Evolutionary conservation across 768 basidiomycete genomes (phyloP), one percentile per base, ranked within the genome.

Genomic region (Coprinellus aureogranulatus): DNA sequence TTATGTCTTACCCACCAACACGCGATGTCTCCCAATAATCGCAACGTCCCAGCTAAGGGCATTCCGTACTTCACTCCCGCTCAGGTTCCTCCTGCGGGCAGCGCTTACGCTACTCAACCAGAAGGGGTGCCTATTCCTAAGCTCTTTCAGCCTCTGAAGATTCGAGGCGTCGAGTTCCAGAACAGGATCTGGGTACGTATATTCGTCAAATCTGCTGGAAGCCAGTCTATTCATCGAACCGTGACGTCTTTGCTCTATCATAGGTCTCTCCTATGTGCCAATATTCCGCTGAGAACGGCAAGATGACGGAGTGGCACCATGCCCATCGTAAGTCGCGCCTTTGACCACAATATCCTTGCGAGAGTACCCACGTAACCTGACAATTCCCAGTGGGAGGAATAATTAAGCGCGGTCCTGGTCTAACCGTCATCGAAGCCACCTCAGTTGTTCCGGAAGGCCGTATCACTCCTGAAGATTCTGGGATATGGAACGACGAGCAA

Each of bases 401-500:
- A 51, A 64, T 81, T 48, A 77, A 74, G 4, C 80, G 83, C 14
- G 76, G 76, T 3, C 81, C 87, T 0, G 87, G 84, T 0, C 71
- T 84, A 1, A 77, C 85, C 54, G 74, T 84, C 44, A 70, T 88
- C 23, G 90, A 92, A 70, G 88, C 88, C 1, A 83, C 85, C 0
- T 82, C 84, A 9, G 81, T 89, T n/a, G 62, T 74, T 6, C 78
- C 81, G 0, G 77, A 84, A 64, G 84, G 83, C 3, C 77, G 86
- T n/a, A 88, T 88, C 68, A 80, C 83, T 0, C 86, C 88, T 1
- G 75, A 87, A 59, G 88, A 88, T 57, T 57, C 70, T 9, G 88
- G 87, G 4, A 64, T 89, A 54, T 89, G 88, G 87, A 69, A 75
- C 23, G 88, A 87, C 58, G 72, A 74, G 1, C 88, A 89, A 39